Conservation (phyloP, 768 basidiomycete species). For the Albatrellus ellisii region DNA sequence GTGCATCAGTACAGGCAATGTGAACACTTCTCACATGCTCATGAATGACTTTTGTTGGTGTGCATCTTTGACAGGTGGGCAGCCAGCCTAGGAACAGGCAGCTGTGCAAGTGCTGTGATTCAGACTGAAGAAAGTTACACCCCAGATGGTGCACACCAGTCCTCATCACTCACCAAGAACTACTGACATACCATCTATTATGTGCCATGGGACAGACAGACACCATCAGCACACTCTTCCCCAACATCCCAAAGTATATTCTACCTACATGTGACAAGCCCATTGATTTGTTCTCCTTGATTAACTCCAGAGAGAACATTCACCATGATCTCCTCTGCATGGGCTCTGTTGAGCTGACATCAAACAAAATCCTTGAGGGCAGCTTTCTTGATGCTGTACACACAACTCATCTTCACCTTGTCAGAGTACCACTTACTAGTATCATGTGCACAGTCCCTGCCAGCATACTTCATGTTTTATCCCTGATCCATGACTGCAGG, state of each 20-base stretch:
- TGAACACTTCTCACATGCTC: slow-evolving; percentile 14
- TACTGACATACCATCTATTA: too few species aligned
- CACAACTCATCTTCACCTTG: slow-evolving; percentile 5
- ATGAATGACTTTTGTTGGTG: too few species aligned
- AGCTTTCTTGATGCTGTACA: slow-evolving; percentile 65
- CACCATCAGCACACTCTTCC: slow-evolving; percentile 68
- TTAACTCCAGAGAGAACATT: slow-evolving; percentile 58
- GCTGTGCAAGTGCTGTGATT: slow-evolving; percentile 37
- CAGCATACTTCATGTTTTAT: too few species aligned
- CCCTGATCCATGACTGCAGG: slow-evolving; percentile 26
- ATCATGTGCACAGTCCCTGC: slow-evolving; percentile 64
- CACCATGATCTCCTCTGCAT: slow-evolving; percentile 73
- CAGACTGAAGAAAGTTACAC: too few species aligned
- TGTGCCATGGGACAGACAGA: slow-evolving; percentile 40
- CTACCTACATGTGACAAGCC: too few species aligned
- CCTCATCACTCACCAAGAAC: not conserved
- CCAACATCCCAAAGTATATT: slow-evolving; percentile 76
- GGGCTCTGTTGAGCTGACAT: slow-evolving; percentile 72
- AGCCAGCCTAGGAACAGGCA: slow-evolving; percentile 17
- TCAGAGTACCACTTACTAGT: too few species aligned
- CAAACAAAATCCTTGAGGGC: too few species aligned
- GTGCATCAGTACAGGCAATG: too few species aligned
- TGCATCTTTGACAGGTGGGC: too few species aligned
- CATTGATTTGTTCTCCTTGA: not conserved
- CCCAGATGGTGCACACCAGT: slow-evolving; percentile 48